phyloP scores from a whole-genome alignment of 768 basidiomycete species.

The Calocybe indica region DNA sequence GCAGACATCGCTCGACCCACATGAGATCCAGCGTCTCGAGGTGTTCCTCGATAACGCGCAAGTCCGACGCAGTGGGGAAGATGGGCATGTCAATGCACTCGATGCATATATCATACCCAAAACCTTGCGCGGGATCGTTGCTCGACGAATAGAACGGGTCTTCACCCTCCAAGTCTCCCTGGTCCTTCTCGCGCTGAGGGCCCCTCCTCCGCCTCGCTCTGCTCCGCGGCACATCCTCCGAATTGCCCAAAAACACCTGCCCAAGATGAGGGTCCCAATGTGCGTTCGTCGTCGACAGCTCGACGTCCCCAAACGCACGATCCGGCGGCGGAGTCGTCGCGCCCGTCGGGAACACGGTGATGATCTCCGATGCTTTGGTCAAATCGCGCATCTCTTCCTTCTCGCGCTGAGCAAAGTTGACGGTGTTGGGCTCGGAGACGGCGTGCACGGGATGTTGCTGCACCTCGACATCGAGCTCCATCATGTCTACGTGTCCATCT shows the following conservation, averaged over 20 bases:
- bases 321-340: neutral
- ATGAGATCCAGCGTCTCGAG: constrained; percentile 55
- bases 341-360: neutral
- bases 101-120: constrained; percentile 81
- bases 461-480: constrained; percentile 1
- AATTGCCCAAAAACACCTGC: constrained; percentile 79
- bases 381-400: constrained; percentile 87
- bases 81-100: constrained; percentile 82
- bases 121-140: constrained; percentile 42
- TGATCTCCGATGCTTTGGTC: constrained; percentile 76
- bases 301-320: constrained; percentile 3
- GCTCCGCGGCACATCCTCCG: constrained; percentile 66
- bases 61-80: constrained; percentile 60
- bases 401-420: constrained; percentile 80
- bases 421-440: constrained; percentile 44
- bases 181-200: neutral
- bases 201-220: neutral
- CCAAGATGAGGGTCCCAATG: constrained; percentile 54
- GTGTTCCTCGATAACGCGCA: constrained; percentile 75
- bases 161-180: constrained; percentile 15
- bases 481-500: constrained; percentile 33
- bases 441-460: neutral
- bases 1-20: constrained; percentile 47
- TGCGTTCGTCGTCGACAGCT: constrained; percentile 27
- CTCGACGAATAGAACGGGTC: constrained; percentile 37